These are phyloP conservation scores for Tulasnella sp. DNA, from an alignment of 768 basidiomycete species.

Conservation along the genomic window DNA sequence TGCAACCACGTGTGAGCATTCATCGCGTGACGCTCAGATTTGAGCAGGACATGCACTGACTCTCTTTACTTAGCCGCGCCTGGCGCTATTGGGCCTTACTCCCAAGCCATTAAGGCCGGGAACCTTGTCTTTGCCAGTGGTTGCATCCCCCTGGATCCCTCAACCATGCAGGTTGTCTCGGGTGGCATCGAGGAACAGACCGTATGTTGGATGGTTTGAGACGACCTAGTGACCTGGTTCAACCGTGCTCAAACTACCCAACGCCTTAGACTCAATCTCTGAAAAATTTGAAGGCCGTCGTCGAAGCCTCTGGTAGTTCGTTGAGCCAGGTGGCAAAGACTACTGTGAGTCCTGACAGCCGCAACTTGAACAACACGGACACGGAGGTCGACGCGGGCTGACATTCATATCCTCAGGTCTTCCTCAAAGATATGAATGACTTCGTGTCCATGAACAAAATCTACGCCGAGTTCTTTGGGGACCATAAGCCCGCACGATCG, in stretches of 20 bases:
- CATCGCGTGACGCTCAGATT: background rate
- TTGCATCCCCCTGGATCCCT: slow-evolving; percentile 76
- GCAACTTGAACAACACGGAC: too few relatives aligned
- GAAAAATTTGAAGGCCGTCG: slow-evolving; percentile 76
- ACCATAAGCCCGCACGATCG: slow-evolving; percentile 89
- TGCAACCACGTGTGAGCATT: background rate
- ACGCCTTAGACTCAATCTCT: slow-evolving; percentile 59
- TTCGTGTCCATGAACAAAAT: slow-evolving; percentile 77
- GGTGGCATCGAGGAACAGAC: slow-evolving; percentile 79
- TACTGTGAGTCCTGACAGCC: slow-evolving; percentile 57
- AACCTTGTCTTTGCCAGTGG: slow-evolving; percentile 87
- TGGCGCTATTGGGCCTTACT: slow-evolving; percentile 80
- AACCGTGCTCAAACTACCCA: background rate
- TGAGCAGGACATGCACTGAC: background rate
- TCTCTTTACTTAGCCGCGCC: slow-evolving; percentile 55
- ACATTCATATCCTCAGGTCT: slow-evolving; percentile 54
- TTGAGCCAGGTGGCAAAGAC: slow-evolving; percentile 84
- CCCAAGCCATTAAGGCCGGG: slow-evolving; percentile 78
- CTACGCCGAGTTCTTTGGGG: slow-evolving; percentile 80
- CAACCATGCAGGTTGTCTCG: slow-evolving; percentile 61
- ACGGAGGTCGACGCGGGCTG: background rate
- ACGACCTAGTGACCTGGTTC: background rate
- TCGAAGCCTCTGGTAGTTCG: slow-evolving; percentile 77
- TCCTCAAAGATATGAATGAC: slow-evolving; percentile 89
- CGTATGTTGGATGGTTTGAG: slow-evolving; percentile 31